phyloP scores from a whole-genome alignment of 768 basidiomycete genomes.

The Kwoniella sp. region DNA sequence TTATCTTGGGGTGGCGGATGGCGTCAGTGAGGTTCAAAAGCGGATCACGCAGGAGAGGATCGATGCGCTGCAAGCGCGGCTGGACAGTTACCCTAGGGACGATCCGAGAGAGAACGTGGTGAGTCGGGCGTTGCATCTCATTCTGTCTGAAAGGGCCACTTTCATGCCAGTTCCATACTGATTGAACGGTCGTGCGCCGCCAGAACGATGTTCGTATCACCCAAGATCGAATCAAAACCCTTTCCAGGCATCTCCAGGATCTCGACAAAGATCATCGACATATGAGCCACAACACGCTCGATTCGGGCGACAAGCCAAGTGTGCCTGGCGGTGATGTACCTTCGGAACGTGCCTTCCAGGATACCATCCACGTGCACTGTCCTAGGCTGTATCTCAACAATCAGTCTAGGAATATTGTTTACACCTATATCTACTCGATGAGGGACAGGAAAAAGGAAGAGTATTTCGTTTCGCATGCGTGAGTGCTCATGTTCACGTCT shows the following conservation, averaged over 20 bases:
- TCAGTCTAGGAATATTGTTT: slow-evolving; percentile 76
- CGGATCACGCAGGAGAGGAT: slow-evolving; percentile 65
- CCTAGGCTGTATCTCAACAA: slow-evolving; percentile 78
- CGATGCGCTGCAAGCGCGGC: slow-evolving; percentile 58
- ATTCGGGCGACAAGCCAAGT: neutral
- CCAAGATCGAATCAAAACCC: slow-evolving; percentile 14
- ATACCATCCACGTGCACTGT: slow-evolving; percentile 87
- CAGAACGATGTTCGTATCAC: slow-evolving; percentile 13
- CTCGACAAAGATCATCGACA: slow-evolving; percentile 13
- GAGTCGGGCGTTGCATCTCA: neutral
- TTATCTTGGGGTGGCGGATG: slow-evolving; percentile 70
- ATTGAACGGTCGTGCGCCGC: neutral
- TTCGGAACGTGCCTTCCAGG: slow-evolving; percentile 69
- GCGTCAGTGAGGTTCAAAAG: slow-evolving; percentile 69
- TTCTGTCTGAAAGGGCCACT: too few relatives aligned
- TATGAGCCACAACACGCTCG: slow-evolving; percentile 5
- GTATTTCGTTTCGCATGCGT: slow-evolving; percentile 86
- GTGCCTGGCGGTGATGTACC: slow-evolving; percentile 58
- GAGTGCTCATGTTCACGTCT: slow-evolving; percentile 49
- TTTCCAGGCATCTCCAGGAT: neutral
- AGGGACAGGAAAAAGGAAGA: slow-evolving; percentile 75
- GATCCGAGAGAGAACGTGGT: slow-evolving; percentile 3
- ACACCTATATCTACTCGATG: slow-evolving; percentile 85
- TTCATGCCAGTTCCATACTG: too few relatives aligned
- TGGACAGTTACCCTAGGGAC: slow-evolving; percentile 15